Evolutionary conservation across 768 basidiomycete genomes (phyloP).

Genomic region (Mycena rosella): DNA sequence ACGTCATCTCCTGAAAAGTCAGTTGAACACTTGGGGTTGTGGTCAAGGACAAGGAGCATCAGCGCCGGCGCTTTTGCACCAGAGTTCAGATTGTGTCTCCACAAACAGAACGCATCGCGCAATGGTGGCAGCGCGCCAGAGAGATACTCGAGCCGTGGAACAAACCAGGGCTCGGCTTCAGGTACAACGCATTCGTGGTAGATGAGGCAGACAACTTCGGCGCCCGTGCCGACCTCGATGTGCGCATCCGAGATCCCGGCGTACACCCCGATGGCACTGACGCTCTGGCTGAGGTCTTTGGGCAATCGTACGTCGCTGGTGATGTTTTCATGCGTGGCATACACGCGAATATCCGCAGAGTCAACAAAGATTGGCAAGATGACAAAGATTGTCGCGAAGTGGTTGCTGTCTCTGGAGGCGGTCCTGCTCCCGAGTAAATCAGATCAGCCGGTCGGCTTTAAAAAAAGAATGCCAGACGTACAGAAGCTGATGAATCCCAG

Average conservation of each 20-base stretch:
- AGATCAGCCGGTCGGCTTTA: not conserved
- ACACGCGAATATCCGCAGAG: not conserved
- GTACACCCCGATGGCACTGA: constrained; percentile 13
- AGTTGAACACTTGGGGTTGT: not conserved
- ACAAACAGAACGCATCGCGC: constrained; percentile 19
- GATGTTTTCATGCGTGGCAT: not conserved
- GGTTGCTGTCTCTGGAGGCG: not conserved
- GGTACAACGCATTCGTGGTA: not conserved
- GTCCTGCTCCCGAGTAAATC: not conserved
- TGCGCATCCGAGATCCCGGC: constrained; percentile 14
- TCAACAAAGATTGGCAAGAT: not conserved
- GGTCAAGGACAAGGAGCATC: not conserved
- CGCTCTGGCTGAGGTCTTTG: constrained; percentile 1
- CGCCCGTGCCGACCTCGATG: constrained; percentile 1
- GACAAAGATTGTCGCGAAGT: constrained; percentile 12
- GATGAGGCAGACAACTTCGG: constrained; percentile 10
- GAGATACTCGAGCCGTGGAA: constrained; percentile 15
- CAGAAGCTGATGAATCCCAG: constrained; percentile 16
- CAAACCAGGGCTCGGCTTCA: not conserved
- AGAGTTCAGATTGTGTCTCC: constrained; percentile 9
- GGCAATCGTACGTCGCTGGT: not conserved
- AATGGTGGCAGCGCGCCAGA: constrained; percentile 8
- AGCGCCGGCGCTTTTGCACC: not conserved
- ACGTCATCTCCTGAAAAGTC: not conserved
- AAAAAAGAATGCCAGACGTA: not conserved